Percentiles rank a stretch among this genome's conserved stretches.
phyloP scores from a whole-genome alignment of 352 stramenopile species.

The Pythium grandisporangium region DNA sequence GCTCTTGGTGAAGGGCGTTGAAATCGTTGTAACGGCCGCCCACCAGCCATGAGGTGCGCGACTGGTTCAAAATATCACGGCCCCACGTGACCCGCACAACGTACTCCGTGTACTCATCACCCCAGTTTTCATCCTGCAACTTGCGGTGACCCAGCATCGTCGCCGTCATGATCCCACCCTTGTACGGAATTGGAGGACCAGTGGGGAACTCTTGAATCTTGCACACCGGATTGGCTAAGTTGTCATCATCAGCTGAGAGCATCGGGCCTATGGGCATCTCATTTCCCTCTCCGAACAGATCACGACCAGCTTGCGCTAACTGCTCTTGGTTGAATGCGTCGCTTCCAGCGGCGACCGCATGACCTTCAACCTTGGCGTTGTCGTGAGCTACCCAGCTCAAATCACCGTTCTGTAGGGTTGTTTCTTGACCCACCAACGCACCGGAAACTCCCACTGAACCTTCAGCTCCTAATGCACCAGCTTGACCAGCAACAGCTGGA shows the following conservation, averaged over 20 bases:
- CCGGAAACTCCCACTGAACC: conserved; percentile 65
- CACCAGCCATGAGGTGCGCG: conserved; percentile 83
- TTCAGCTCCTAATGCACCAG: conserved; percentile 66
- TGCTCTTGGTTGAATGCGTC: conserved; percentile 68
- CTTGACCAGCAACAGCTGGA: conserved; percentile 54
- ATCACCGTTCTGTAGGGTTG: conserved; percentile 75
- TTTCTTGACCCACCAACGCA: conserved; percentile 66
- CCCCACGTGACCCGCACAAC: conserved; percentile 83
- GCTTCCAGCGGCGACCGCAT: conserved; percentile 67
- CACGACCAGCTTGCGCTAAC: conserved; percentile 73
- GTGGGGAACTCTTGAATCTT: conserved; percentile 87
- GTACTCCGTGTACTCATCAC: conserved; percentile 87
- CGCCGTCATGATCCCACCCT: conserved; percentile 84
- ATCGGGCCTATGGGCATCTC: conserved; percentile 67
- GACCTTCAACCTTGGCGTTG: conserved; percentile 67
- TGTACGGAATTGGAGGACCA: conserved; percentile 84
- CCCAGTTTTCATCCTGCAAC: conserved; percentile 86
- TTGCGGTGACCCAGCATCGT: conserved; percentile 86
- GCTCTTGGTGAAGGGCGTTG: conserved; percentile 83
- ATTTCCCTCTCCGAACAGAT: conserved; percentile 79
- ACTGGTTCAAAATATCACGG: conserved; percentile 83
- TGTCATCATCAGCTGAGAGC: conserved; percentile 83
- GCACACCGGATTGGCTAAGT: conserved; percentile 76
- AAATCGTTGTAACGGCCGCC: conserved; percentile 87
- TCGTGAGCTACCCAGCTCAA: conserved; percentile 82